Percentiles rank a stretch among this genome's conserved stretches.
Evolutionary conservation across 2,329 filamentous ascomycete species (phyloP).

Genomic region (Tolypocladium tropicale): DNA sequence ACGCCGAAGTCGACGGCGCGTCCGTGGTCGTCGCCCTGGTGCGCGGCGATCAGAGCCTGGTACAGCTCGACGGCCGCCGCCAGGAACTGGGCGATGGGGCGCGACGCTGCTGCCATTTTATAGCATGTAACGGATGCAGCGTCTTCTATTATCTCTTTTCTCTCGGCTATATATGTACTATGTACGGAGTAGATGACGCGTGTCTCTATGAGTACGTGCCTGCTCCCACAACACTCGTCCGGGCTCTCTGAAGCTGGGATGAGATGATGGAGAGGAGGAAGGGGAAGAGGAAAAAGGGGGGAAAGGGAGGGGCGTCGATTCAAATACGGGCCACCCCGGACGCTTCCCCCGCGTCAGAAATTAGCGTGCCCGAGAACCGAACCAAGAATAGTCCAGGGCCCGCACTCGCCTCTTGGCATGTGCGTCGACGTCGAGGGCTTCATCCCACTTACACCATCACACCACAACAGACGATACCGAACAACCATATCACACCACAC

Average conservation of each 20-base stretch:
- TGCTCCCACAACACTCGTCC: not conserved
- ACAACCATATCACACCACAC: not conserved
- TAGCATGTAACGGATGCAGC: slow-evolving; percentile 18
- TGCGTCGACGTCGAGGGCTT: not conserved
- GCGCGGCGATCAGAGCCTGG: slow-evolving; percentile 1
- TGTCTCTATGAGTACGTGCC: not conserved
- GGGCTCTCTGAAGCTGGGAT: no score
- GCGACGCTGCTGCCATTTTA: slow-evolving; percentile 18
- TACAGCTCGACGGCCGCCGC: slow-evolving; percentile 6
- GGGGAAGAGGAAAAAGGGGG: not conserved
- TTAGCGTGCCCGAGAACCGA: not conserved
- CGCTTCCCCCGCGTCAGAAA: not conserved
- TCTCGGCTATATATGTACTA: not conserved
- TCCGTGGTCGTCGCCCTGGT: not conserved
- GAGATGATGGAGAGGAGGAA: not conserved
- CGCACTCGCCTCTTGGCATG: no score
- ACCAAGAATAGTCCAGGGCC: no score
- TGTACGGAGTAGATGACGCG: not conserved
- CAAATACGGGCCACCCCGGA: not conserved
- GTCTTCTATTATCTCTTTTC: slow-evolving; percentile 1
- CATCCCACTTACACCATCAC: not conserved
- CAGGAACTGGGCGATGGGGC: slow-evolving; percentile 11
- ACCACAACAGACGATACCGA: no score
- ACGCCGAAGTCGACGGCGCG: not conserved
- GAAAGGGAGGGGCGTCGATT: not conserved